Conservation (phyloP, 1,284 basidiomycete genomes). For the Inonotus hispidus region DNA sequence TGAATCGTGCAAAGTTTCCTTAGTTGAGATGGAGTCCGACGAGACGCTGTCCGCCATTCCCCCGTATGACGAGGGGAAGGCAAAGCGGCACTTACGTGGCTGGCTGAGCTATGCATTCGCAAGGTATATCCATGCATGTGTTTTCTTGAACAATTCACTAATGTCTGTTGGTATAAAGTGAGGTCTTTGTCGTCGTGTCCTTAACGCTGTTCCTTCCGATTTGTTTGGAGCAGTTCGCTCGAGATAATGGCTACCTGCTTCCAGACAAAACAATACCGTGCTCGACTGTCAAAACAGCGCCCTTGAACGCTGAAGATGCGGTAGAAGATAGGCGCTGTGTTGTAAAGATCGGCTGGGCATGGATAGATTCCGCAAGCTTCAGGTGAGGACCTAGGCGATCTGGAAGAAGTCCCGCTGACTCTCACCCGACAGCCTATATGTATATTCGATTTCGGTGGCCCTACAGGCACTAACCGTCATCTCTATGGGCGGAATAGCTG, state of each 20-base stretch:
- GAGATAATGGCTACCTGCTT: conserved; percentile 70
- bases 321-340: conserved; percentile 50
- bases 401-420: background rate
- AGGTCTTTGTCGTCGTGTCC: conserved; percentile 78
- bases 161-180: conserved; percentile 37
- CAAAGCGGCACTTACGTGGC: conserved; percentile 44
- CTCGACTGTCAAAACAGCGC: conserved; percentile 21
- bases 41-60: background rate
- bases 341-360: conserved; percentile 69
- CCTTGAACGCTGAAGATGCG: conserved; percentile 19
- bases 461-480: conserved; percentile 87
- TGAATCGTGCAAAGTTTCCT: background rate
- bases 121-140: conserved; percentile 39
- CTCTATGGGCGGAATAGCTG: conserved; percentile 84
- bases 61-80: conserved; percentile 3
- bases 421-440: conserved; percentile 58
- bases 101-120: conserved; percentile 79
- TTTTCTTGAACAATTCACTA: conserved; percentile 1
- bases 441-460: conserved; percentile 80
- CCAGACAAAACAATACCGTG: conserved; percentile 59
- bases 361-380: conserved; percentile 86
- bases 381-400: conserved; percentile 47
- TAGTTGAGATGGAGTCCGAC: background rate
- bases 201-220: conserved; percentile 78
- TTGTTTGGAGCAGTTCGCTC: conserved; percentile 76